Percentiles rank a stretch among this genome's conserved stretches.
phyloP scores from a whole-genome alignment of 371 early-diverging fungal species.

The Mucor saturninus region DNA sequence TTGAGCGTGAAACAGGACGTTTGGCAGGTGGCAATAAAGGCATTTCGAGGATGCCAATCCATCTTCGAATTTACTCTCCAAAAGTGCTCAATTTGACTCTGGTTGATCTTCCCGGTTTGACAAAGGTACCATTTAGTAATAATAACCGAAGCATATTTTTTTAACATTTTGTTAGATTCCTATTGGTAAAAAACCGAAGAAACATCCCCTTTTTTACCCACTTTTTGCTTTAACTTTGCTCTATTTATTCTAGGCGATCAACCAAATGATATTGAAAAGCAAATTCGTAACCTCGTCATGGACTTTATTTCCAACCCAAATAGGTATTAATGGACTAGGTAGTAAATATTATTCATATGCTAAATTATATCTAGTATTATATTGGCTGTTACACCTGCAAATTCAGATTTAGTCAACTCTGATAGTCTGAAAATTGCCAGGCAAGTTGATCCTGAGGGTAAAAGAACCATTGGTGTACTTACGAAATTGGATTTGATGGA shows the following conservation, averaged over 20 bases:
- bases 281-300: conserved; percentile 81
- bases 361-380: conserved; percentile 68
- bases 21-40: conserved; percentile 89
- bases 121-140: conserved; percentile 64
- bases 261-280: conserved; percentile 88
- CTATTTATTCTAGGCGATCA: conserved; percentile 70
- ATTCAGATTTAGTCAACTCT: conserved; percentile 91
- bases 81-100: conserved; percentile 91
- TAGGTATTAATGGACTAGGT: conserved; percentile 51
- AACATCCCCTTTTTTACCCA: not conserved
- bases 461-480: conserved; percentile 90
- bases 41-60: conserved; percentile 85
- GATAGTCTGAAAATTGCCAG: conserved; percentile 93
- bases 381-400: conserved; percentile 93
- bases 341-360: not conserved
- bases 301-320: conserved; percentile 90
- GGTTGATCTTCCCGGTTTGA: conserved; percentile 94
- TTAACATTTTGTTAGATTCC: conserved; percentile 37
- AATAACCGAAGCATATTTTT: not conserved
- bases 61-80: conserved; percentile 85
- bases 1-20: conserved; percentile 87
- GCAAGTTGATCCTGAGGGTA: conserved; percentile 89
- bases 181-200: conserved; percentile 37
- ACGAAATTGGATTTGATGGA: conserved; percentile 98
- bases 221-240: not conserved